Base-by-base conservation (phyloP, 495 filamentous ascomycete species). In the Podospora conica region DNA sequence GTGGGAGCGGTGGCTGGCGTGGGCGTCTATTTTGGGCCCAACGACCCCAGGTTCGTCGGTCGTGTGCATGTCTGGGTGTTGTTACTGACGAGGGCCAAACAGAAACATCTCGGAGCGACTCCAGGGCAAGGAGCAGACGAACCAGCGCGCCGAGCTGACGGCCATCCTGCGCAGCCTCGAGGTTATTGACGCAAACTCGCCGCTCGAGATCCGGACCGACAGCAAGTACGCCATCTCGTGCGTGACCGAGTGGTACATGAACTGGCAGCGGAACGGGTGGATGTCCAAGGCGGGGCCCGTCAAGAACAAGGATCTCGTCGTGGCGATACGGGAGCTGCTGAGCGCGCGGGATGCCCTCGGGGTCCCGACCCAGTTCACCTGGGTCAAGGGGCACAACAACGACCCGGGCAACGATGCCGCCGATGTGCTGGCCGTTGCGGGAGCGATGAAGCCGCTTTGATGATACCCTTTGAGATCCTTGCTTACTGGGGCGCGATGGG, bases 101-200 rank as follows among this genome's bases (percentile, higher is more conserved):
- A 74, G 71, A 73, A 98, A 97, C 75, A 82, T 97, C 61, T 93
- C 91, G 21, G 94, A 97, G 72, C 85, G 87, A 18, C 82, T 98
- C 2, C 71, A 78, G 53, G 94, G 94, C 48, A 77, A 81, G 11
- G 76, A 81, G 10, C 95, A 98, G 74, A 97, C 95, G 1, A 98
- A 98, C 74, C 91, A 97, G 75, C 91, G 95, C 5, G 95, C 95
- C 18, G 95, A 98, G 76, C 80, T 98, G 61, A 93, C 91, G 3
- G 95, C 93, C 0, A 88, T 97, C 66, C 80, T 90, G 5, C 89
- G 94, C 60, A 91, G 92, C 8, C 83, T 98, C 24, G 87, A 97
- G 70, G 85, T 87, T 25, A 84, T 91, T 2, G 55, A 55, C 25
- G 31, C 67, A 2, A 87, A 73, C 77, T 83, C 63, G 18, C 79